Conservation (phyloP, 208 protist species). For the Trypanosoma lewisi region DNA sequence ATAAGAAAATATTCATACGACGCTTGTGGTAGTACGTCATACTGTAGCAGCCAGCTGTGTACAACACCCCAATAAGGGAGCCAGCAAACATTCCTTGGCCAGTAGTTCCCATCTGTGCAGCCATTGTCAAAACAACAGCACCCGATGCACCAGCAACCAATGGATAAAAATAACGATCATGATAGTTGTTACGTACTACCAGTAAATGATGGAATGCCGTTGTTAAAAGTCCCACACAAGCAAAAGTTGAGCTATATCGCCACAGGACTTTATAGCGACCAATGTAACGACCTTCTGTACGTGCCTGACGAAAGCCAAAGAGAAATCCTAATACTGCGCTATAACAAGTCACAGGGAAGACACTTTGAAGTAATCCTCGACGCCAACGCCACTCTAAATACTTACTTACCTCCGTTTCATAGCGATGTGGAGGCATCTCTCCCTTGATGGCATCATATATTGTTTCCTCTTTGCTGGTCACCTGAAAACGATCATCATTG, state of each 20-base stretch:
- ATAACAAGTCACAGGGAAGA: conserved; percentile 77
- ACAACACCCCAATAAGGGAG: conserved; percentile 64
- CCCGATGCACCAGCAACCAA: conserved; percentile 56
- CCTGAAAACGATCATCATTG: conserved; percentile 85
- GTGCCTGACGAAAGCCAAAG: conserved; percentile 73
- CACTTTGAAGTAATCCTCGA: conserved; percentile 67
- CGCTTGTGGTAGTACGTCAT: conserved; percentile 77
- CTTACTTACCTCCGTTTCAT: conserved; percentile 57
- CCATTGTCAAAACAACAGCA: conserved; percentile 48
- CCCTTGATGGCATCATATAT: conserved; percentile 75
- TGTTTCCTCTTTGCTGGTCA: conserved; percentile 32
- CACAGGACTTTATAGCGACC: conserved; percentile 74
- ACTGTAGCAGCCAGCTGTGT: conserved; percentile 66
- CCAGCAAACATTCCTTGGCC: conserved; percentile 74
- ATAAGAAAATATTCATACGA: conserved; percentile 62
- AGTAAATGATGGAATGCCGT: conserved; percentile 76
- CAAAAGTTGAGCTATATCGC: conserved; percentile 81
- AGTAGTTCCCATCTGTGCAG: conserved; percentile 63
- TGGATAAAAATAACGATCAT: conserved; percentile 76
- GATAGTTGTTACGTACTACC: conserved; percentile 76
- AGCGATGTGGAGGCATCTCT: conserved; percentile 60
- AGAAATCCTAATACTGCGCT: conserved; percentile 53
- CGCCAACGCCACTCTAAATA: conserved; percentile 87
- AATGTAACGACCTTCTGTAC: conserved; percentile 74
- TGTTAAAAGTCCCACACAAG: conserved; percentile 63